Conservation (phyloP, 1,139 yeast genomes). For the Yamadazyma diddensiae region DNA sequence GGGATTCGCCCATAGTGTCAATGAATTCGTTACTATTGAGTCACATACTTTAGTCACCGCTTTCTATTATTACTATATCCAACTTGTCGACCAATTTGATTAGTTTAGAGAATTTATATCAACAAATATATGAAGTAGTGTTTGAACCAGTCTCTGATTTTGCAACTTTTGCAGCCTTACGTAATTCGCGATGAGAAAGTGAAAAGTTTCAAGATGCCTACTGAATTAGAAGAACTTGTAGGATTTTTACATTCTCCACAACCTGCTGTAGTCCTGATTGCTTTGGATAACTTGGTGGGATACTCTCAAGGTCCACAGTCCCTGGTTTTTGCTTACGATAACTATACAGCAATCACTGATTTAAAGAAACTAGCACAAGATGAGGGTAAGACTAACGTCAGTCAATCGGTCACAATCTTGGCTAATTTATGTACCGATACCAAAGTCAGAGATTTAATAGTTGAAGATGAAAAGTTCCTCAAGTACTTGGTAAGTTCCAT, state of each 20-base stretch:
- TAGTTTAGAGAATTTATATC: no score
- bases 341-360: conserved; percentile 72
- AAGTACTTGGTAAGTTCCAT: conserved; percentile 53
- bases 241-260: conserved; percentile 81
- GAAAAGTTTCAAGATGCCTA: conserved; percentile 40
- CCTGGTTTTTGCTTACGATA: conserved; percentile 64
- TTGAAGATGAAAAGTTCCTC: conserved; percentile 60
- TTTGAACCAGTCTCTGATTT: no score
- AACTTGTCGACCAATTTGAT: conserved; percentile 22
- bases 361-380: conserved; percentile 56
- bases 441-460: conserved; percentile 60
- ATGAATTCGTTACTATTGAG: conserved; percentile 30
- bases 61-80: conserved; percentile 38
- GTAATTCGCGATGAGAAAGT: conserved; percentile 4
- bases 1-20: conserved; percentile 30
- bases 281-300: conserved; percentile 81
- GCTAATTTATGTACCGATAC: conserved; percentile 78
- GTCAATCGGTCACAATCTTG: conserved; percentile 73
- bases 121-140: no score
- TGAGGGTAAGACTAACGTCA: conserved; percentile 53
- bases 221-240: conserved; percentile 68
- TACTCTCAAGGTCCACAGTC: conserved; percentile 71
- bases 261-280: conserved; percentile 79
- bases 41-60: conserved; percentile 23
- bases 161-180: background rate